Percentiles rank a stretch among this genome's conserved stretches.
Evolutionary conservation across 768 basidiomycete genomes (phyloP).

Genomic region (Lactifluus subvellereus): DNA sequence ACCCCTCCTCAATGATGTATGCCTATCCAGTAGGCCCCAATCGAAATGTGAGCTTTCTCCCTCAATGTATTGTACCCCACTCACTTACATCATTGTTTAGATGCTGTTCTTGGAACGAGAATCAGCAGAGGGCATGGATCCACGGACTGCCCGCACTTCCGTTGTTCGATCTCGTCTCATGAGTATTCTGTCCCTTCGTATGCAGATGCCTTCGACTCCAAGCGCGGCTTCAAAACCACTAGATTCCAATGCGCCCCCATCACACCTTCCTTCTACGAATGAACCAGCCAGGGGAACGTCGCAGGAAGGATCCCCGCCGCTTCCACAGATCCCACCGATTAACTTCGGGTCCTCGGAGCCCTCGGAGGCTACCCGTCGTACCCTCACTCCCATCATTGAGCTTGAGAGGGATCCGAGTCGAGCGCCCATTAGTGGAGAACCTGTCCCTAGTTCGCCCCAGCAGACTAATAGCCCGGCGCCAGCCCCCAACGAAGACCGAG

Average conservation of each 20-base stretch:
- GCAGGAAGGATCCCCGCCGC: conserved; percentile 6
- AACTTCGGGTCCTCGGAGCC: conserved; percentile 36
- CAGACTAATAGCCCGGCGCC: neutral
- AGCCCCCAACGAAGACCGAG: neutral
- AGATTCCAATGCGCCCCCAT: conserved; percentile 1
- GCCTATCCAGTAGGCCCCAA: conserved; percentile 84
- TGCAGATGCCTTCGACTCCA: conserved; percentile 39
- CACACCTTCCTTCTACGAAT: conserved; percentile 11
- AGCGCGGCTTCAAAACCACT: neutral
- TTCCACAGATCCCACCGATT: conserved; percentile 56
- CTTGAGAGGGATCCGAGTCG: conserved; percentile 20
- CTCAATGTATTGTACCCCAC: neutral
- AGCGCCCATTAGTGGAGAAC: neutral
- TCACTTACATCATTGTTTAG: conserved; percentile 34
- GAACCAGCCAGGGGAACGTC: neutral
- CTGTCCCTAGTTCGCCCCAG: neutral
- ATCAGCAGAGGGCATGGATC: conserved; percentile 69
- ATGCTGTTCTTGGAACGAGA: conserved; percentile 86
- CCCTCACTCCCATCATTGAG: conserved; percentile 59
- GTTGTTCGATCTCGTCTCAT: conserved; percentile 56
- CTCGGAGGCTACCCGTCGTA: conserved; percentile 4
- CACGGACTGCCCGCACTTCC: conserved; percentile 72
- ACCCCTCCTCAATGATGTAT: conserved; percentile 83
- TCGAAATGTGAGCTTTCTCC: conserved; percentile 59
- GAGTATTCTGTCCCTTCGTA: conserved; percentile 55